Conservation (phyloP, 2,329 filamentous ascomycete genomes). For the Fusarium nematophilum region DNA sequence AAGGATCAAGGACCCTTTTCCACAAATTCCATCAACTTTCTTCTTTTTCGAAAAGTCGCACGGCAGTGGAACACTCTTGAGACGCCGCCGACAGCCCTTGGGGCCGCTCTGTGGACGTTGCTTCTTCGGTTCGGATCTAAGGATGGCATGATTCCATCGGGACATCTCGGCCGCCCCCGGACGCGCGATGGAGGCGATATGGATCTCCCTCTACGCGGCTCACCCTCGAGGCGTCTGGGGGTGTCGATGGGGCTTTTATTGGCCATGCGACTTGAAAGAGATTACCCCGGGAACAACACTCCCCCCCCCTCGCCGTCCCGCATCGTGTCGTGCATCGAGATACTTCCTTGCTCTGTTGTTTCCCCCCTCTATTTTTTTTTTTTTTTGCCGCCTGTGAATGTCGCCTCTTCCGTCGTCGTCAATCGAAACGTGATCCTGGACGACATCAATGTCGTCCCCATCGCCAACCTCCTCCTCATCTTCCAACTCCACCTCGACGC, state of each 20-base stretch:
- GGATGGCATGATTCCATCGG: constrained; percentile 45
- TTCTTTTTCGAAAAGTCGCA: constrained; percentile 14
- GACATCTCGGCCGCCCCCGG: constrained; percentile 37
- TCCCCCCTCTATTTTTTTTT: constrained; percentile 1
- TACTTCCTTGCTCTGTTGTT: constrained; percentile 27
- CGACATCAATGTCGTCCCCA: constrained; percentile 40
- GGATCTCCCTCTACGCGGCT: constrained; percentile 19
- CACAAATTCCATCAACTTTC: constrained; percentile 24
- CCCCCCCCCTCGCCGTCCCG: constrained; percentile 13
- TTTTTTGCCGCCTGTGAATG: constrained; percentile 25
- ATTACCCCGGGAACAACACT: constrained; percentile 32
- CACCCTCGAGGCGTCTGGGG: constrained; percentile 24
- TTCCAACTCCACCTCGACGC: constrained; percentile 19
- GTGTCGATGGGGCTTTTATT: constrained; percentile 3
- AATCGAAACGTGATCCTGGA: constrained; percentile 5
- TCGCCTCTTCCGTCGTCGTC: constrained; percentile 15
- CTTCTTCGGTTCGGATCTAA: constrained; percentile 31
- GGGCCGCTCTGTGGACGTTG: constrained; percentile 7
- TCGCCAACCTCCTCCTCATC: constrained; percentile 24
- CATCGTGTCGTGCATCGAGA: constrained; percentile 30
- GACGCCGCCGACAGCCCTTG: too few species aligned
- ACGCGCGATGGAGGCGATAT: too few species aligned
- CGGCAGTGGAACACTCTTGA: constrained; percentile 5
- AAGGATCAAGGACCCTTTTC: constrained; percentile 8
- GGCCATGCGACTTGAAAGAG: constrained; percentile 9